A percentile compares a stretch with the other conserved stretches of the same genome.
These are phyloP conservation scores for Aspergillus fumigatiaffinis DNA, from an alignment of 2,329 filamentous ascomycete species.

Conservation along the genomic window DNA sequence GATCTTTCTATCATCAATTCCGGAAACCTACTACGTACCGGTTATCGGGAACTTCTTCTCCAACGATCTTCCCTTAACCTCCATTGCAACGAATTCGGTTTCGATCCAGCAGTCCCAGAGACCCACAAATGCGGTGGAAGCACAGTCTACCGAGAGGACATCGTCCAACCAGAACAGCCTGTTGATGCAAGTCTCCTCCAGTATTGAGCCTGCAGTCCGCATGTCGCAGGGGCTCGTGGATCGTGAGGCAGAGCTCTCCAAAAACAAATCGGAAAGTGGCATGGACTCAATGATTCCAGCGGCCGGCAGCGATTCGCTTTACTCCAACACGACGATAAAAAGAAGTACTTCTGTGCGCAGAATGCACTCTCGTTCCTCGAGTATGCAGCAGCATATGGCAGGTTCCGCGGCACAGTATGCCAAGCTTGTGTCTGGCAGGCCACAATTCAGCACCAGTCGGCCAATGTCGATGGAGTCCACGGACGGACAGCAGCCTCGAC, in stretches of 20 bases:
- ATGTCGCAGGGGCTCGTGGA: conserved; percentile 4
- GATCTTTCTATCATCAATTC: conserved; percentile 17
- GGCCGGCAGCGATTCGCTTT: conserved; percentile 18
- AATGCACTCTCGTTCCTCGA: conserved; percentile 5
- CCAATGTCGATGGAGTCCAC: conserved; percentile 13
- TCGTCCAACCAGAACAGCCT: not conserved
- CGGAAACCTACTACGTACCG: conserved; percentile 7
- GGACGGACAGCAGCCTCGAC: not conserved
- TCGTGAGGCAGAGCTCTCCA: not conserved
- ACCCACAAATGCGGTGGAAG: not conserved
- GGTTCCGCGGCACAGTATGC: conserved; percentile 12
- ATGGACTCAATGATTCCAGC: not conserved
- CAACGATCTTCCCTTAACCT: not conserved
- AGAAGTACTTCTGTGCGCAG: conserved; percentile 9
- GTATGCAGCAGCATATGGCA: conserved; percentile 5
- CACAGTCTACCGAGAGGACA: not conserved
- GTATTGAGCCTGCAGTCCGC: conserved; percentile 2
- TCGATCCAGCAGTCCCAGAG: not conserved
- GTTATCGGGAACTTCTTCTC: conserved; percentile 10
- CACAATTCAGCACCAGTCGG: conserved; percentile 8
- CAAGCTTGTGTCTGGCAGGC: conserved; percentile 9
- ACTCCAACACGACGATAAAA: conserved; percentile 14
- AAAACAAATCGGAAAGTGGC: not conserved
- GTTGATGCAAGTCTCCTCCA: conserved; percentile 2
- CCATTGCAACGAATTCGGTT: not conserved